These are phyloP conservation scores for Pseudophaeomoniella oleicola DNA, from an alignment of 2,329 filamentous ascomycete genomes.

Conservation along the genomic window DNA sequence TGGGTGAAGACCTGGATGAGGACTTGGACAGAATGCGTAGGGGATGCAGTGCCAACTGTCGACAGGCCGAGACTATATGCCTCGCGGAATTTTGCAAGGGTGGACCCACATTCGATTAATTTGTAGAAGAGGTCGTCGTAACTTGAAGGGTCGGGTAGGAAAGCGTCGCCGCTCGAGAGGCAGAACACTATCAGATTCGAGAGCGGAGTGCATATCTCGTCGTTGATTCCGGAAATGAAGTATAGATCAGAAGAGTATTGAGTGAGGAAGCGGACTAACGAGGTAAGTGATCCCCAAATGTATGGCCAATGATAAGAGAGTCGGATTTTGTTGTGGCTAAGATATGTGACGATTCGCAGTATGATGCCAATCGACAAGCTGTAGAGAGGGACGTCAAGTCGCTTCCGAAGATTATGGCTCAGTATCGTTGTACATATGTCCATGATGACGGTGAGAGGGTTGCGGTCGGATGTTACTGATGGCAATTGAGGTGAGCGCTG, in stretches of 20 bases:
- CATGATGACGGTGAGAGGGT: slow-evolving; percentile 61
- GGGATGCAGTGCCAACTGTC: slow-evolving; percentile 45
- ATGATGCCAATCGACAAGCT: slow-evolving; percentile 67
- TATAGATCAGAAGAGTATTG: slow-evolving; percentile 72
- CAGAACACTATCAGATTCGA: slow-evolving; percentile 76
- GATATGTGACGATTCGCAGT: slow-evolving; percentile 66
- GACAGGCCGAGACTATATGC: slow-evolving; percentile 37
- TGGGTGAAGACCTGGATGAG: slow-evolving; percentile 68
- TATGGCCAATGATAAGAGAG: slow-evolving; percentile 89
- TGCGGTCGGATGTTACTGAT: slow-evolving; percentile 53
- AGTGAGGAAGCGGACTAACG: slow-evolving; percentile 77
- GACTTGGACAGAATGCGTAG: slow-evolving; percentile 62
- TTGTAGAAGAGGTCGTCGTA: slow-evolving; percentile 69
- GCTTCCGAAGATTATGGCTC: slow-evolving; percentile 80
- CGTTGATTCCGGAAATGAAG: slow-evolving; percentile 46
- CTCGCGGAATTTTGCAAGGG: slow-evolving; percentile 67
- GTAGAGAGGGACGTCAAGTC: slow-evolving; percentile 75
- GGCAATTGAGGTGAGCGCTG: slow-evolving; percentile 81
- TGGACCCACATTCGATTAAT: slow-evolving; percentile 66
- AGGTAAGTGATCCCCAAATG: slow-evolving; percentile 77
- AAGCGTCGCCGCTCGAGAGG: slow-evolving; percentile 74
- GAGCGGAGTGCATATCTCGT: slow-evolving; percentile 59
- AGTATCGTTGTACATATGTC: slow-evolving; percentile 83
- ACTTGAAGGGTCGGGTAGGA: slow-evolving; percentile 70
- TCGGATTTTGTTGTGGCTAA: slow-evolving; percentile 68